Conservation (phyloP, 1,139 yeast genomes). For the Yamadazyma dushanensis region DNA sequence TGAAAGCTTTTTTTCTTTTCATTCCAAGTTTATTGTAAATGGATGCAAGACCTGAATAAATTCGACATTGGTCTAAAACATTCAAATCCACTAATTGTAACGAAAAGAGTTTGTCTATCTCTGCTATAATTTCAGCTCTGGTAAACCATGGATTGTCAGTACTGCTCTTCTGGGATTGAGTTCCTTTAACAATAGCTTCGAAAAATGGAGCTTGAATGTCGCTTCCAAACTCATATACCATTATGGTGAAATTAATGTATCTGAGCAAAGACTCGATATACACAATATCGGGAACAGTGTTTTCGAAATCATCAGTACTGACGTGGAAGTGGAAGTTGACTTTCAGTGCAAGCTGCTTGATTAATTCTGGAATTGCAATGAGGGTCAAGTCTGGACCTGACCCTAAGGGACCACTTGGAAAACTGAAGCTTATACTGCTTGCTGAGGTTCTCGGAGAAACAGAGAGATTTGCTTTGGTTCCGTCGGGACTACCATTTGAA, state of each 20-base stretch:
- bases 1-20: slow-evolving; percentile 67
- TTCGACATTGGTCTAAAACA: slow-evolving; percentile 53
- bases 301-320: slow-evolving; percentile 63
- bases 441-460: slow-evolving; percentile 8
- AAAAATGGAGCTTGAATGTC: slow-evolving; percentile 46
- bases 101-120: slow-evolving; percentile 47
- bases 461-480: not conserved
- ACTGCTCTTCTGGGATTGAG: slow-evolving; percentile 8
- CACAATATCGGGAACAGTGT: slow-evolving; percentile 80
- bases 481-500: slow-evolving; percentile 1
- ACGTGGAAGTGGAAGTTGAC: slow-evolving; percentile 57
- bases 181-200: slow-evolving; percentile 25
- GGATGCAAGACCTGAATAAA: slow-evolving; percentile 67
- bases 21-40: slow-evolving; percentile 64
- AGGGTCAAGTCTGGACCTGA: slow-evolving; percentile 27
- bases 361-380: slow-evolving; percentile 46
- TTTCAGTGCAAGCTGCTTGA: slow-evolving; percentile 46
- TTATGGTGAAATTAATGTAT: slow-evolving; percentile 59
- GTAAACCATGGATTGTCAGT: slow-evolving; percentile 19
- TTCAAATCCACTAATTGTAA: slow-evolving; percentile 45
- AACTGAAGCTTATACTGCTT: slow-evolving; percentile 5
- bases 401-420: slow-evolving; percentile 3
- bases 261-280: slow-evolving; percentile 73
- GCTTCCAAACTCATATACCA: slow-evolving; percentile 48
- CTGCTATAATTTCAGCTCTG: slow-evolving; percentile 48